Base-by-base conservation (phyloP, 106 monocot genomes). In the Dendrobium huoshanense region DNA sequence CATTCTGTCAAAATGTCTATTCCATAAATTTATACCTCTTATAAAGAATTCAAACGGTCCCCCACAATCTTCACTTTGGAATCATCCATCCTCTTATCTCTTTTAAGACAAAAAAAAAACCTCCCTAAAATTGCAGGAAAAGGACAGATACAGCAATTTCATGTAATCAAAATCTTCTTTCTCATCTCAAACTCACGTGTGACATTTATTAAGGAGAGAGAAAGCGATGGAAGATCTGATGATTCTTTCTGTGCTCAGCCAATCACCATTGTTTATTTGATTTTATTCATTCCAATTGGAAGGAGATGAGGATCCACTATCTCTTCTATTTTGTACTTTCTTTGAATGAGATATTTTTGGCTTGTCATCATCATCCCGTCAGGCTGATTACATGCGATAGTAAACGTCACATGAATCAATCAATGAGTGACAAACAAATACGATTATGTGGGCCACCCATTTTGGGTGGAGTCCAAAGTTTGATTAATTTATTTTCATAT, bases 191-290 rank as follows among this genome's bases (percentile, higher is more conserved):
- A 25, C 72, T 31, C 72, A 72, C 72, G 72, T 72, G 72, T 72
- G 72, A 16, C 72, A 72, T 72, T 72, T 25, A 72, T 72, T 37
- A 72, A 72, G 16, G 72, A 9, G 72, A 72, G 72, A 72, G 72
- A 72, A 72, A 72, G 37, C 10, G 72, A 72, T 40, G 24, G 1
- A 11, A 37, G 13, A 13, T 15, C 51, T 10, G 0, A 2, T 33
- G 4, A 15, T 15, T 29, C 29, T 37, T 33, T 40, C 16, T 72
- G 31, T 72, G 13, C 72, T 33, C 72, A 72, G 37, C 72, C 72
- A 72, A 72, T 72, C 29, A 17, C 37, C 15, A 37, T 40, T 33
- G 33, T 72, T 29, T 37, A 72, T 40, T 72, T 31, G 72, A 72
- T 72, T 40, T 9, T 51, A 13, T 51, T 13, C 64, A 64, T 29